A percentile compares a stretch with the other conserved stretches of the same genome.
Conservation (phyloP, 805 yeast species). For the Candida yuanshanica region DNA sequence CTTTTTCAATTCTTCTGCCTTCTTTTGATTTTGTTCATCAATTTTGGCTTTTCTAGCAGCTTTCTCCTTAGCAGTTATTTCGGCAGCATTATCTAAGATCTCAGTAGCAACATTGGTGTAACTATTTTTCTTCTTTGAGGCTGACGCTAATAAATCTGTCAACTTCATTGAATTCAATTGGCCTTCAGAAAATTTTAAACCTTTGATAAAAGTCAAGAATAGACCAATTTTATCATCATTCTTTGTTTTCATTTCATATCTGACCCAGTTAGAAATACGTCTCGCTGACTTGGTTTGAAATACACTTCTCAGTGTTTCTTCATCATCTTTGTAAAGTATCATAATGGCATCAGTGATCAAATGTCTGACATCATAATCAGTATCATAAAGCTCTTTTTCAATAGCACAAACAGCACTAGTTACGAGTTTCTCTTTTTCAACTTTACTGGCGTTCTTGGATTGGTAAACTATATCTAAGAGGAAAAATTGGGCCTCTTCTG, state of each 20-base stretch:
- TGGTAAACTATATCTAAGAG: neutral
- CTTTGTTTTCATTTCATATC: constrained; percentile 1
- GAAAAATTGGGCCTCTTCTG: neutral
- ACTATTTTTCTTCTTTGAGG: neutral
- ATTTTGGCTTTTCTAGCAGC: neutral
- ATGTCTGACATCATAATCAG: neutral
- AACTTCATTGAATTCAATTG: neutral
- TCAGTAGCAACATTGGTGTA: neutral
- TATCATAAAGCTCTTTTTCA: neutral
- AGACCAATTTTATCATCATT: neutral
- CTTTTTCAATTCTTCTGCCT: neutral
- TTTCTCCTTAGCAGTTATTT: neutral
- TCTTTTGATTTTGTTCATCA: neutral
- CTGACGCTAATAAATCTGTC: neutral
- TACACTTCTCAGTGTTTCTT: neutral
- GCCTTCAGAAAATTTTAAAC: neutral
- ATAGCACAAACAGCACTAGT: neutral
- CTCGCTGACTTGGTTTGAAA: neutral
- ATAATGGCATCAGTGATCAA: neutral
- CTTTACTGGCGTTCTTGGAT: neutral
- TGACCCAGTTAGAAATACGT: constrained; percentile 5
- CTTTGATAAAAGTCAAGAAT: neutral
- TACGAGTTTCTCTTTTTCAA: neutral
- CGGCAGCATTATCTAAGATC: neutral
- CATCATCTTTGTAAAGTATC: neutral